Percentiles rank a stretch among this genome's conserved stretches.
These are phyloP conservation scores for Fusarium acutatum DNA, from an alignment of 2,329 filamentous ascomycete genomes.

Conservation along the genomic window DNA sequence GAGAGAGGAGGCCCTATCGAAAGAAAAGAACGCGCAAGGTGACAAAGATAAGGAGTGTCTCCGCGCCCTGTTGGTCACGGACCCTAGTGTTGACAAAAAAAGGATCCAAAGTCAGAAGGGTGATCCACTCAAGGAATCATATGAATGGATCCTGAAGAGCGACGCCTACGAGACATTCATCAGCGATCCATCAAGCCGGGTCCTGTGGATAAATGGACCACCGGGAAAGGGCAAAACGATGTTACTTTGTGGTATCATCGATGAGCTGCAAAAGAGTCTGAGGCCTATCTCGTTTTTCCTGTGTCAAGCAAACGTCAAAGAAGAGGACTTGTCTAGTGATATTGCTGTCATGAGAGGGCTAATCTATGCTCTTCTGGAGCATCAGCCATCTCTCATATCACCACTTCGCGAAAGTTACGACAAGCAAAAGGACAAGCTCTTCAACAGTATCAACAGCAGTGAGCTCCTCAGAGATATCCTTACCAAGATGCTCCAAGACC, in stretches of 20 bases:
- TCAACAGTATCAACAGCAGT: not conserved
- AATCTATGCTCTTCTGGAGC: not conserved
- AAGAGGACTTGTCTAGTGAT: rapidly evolving
- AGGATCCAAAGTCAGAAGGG: not conserved
- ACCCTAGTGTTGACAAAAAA: not conserved
- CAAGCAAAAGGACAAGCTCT: rapidly evolving
- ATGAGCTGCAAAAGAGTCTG: rapidly evolving
- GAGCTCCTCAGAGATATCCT: rapidly evolving
- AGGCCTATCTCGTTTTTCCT: not conserved
- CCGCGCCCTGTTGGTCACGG: rapidly evolving
- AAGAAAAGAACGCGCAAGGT: rapidly evolving
- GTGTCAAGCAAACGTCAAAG: not conserved
- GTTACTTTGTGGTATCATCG: rapidly evolving
- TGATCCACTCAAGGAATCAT: rapidly evolving
- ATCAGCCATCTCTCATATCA: rapidly evolving
- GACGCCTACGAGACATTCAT: rapidly evolving
- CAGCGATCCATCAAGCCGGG: rapidly evolving
- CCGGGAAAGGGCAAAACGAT: not conserved
- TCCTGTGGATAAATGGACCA: rapidly evolving
- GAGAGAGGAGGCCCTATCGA: rapidly evolving
- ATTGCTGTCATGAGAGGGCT: rapidly evolving
- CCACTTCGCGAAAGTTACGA: no score
- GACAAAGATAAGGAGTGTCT: not conserved
- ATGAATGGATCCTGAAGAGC: rapidly evolving
- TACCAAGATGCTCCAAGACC: rapidly evolving